phyloP scores from a whole-genome alignment of 495 filamentous ascomycete species.

The Clohesyomyces aquaticus region DNA sequence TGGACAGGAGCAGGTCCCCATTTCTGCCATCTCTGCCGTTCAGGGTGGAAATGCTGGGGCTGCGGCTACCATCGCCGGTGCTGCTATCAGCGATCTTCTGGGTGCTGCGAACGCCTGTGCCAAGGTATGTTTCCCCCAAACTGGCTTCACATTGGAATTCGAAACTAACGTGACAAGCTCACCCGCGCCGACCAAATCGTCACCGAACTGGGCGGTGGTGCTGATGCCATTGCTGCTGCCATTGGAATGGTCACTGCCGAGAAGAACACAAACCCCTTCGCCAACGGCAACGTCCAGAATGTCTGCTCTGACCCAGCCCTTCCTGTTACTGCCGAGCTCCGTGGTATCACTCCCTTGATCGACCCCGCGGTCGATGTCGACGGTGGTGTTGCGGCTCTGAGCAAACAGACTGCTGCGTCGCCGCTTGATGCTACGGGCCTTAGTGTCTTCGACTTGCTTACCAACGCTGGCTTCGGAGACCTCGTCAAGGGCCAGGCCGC shows the following conservation, averaged over 20 bases:
- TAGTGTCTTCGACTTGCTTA: constrained; percentile 60
- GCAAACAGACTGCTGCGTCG: constrained; percentile 51
- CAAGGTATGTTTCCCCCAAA: constrained; percentile 49
- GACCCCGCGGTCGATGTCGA: constrained; percentile 60
- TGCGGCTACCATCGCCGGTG: constrained; percentile 58
- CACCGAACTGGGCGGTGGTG: constrained; percentile 55
- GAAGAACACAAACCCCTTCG: constrained; percentile 70
- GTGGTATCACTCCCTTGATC: constrained; percentile 63
- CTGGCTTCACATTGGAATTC: not conserved
- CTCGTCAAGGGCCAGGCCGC: constrained; percentile 47
- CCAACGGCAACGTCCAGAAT: constrained; percentile 53
- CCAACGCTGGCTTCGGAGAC: constrained; percentile 59
- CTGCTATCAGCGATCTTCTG: constrained; percentile 58
- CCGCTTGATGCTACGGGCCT: constrained; percentile 59
- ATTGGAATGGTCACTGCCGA: constrained; percentile 64
- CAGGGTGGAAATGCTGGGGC: constrained; percentile 56
- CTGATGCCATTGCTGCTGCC: constrained; percentile 59
- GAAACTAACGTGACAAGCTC: constrained; percentile 50
- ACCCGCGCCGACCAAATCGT: constrained; percentile 62
- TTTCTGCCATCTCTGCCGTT: constrained; percentile 51
- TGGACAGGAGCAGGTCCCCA: constrained; percentile 56
- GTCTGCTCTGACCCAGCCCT: constrained; percentile 62
- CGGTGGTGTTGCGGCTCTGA: constrained; percentile 59
- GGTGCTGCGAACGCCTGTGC: constrained; percentile 61
- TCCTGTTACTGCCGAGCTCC: constrained; percentile 58